Evolutionary conservation across 495 filamentous ascomycete species (phyloP).

Genomic region (Aspergillus olivimuriae): DNA sequence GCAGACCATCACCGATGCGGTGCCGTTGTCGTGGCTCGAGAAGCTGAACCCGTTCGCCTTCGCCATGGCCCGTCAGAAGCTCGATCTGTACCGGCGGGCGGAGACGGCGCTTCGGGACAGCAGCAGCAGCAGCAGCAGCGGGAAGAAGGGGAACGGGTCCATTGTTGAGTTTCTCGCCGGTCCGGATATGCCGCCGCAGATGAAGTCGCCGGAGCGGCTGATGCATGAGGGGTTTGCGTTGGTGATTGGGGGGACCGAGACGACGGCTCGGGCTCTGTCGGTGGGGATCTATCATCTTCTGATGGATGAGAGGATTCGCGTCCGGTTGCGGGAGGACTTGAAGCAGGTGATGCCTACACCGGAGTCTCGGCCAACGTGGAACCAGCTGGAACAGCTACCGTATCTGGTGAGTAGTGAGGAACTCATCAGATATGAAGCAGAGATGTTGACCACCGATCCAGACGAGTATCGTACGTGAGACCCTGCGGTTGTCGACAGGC

Average conservation of each 20-base stretch:
- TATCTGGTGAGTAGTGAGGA: slow-evolving; percentile 38
- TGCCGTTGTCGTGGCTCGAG: not conserved
- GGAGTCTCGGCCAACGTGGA: slow-evolving; percentile 21
- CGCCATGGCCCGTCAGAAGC: not conserved
- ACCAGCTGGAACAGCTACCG: slow-evolving; percentile 43
- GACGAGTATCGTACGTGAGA: slow-evolving; percentile 39
- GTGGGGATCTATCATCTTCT: slow-evolving; percentile 14
- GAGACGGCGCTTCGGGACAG: not conserved
- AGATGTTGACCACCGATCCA: slow-evolving; percentile 7
- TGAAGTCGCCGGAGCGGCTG: not conserved
- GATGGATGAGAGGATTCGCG: slow-evolving; percentile 1
- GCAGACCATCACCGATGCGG: not conserved
- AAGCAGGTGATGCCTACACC: slow-evolving; percentile 25
- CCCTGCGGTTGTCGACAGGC: slow-evolving; percentile 38
- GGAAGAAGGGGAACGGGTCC: not conserved
- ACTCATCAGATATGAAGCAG: not conserved
- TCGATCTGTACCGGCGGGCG: not conserved
- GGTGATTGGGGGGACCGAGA: slow-evolving; percentile 38
- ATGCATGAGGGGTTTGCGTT: slow-evolving; percentile 32
- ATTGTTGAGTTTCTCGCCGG: not conserved
- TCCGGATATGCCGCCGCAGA: not conserved
- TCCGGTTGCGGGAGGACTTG: slow-evolving; percentile 27
- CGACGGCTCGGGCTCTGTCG: slow-evolving; percentile 22
- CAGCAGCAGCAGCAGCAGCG: too few species aligned
- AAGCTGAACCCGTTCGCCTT: not conserved